Conservation (phyloP, 805 yeast genomes). For the Starmerella ratchasimensis region DNA sequence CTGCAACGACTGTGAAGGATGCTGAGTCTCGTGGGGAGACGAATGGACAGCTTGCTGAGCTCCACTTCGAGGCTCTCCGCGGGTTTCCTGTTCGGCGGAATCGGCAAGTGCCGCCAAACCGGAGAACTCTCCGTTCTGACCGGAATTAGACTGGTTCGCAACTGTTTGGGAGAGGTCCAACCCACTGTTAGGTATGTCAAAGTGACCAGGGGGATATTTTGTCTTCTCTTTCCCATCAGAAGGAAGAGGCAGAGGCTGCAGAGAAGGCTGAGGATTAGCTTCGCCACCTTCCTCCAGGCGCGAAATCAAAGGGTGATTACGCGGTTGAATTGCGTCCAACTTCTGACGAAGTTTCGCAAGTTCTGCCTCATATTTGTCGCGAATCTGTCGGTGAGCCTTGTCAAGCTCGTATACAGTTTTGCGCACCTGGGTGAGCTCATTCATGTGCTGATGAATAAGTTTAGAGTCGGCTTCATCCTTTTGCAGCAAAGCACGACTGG, state of each 20-base stretch:
- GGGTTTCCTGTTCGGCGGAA: too few species aligned
- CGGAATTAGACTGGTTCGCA: too few species aligned
- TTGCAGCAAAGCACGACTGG: slow-evolving; percentile 70
- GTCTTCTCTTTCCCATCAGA: background rate
- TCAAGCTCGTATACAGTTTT: slow-evolving; percentile 90
- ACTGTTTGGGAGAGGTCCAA: too few species aligned
- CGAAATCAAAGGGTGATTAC: slow-evolving; percentile 9
- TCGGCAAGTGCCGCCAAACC: background rate
- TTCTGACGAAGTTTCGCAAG: slow-evolving; percentile 73
- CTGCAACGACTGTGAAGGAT: background rate
- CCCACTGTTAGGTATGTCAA: too few species aligned
- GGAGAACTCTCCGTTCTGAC: too few species aligned
- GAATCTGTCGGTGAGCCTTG: slow-evolving; percentile 84
- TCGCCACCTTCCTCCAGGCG: slow-evolving; percentile 4
- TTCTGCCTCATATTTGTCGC: slow-evolving; percentile 92
- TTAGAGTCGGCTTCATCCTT: slow-evolving; percentile 87
- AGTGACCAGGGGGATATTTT: background rate
- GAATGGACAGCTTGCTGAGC: too few species aligned
- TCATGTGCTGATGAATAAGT: slow-evolving; percentile 66
- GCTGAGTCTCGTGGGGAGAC: slow-evolving; percentile 4
- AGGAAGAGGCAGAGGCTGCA: slow-evolving; percentile 6
- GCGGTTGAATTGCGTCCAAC: slow-evolving; percentile 36
- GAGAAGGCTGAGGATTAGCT: slow-evolving; percentile 1
- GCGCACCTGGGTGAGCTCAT: slow-evolving; percentile 85
- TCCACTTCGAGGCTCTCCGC: too few species aligned